Percentiles rank a stretch among this genome's conserved stretches.
Conservation (phyloP, 1,284 basidiomycete genomes). For the Ustilago nuda region DNA sequence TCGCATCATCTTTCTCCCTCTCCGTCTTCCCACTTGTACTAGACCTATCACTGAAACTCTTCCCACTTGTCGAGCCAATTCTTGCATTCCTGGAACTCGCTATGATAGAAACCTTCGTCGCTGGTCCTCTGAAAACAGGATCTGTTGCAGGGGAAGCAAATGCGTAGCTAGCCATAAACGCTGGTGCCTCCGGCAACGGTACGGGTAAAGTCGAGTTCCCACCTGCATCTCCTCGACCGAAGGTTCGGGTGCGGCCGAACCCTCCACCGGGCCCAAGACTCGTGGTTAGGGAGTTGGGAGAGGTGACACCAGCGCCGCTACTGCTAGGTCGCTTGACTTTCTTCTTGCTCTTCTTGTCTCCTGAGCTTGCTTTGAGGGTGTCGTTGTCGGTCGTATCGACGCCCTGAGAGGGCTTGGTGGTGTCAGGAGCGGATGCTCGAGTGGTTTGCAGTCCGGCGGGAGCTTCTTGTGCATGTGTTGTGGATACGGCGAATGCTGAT, state of each 20-base stretch:
- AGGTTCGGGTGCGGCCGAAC: constrained; percentile 8
- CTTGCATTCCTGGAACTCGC: constrained; percentile 18
- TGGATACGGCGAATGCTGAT: constrained; percentile 20
- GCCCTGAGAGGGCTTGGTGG: not conserved
- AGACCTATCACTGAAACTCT: constrained; percentile 21
- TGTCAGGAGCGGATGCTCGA: constrained; percentile 17
- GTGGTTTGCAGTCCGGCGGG: constrained; percentile 44
- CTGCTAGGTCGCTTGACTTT: constrained; percentile 31
- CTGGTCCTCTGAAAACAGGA: constrained; percentile 15
- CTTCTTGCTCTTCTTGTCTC: constrained; percentile 22
- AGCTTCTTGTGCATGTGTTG: constrained; percentile 38
- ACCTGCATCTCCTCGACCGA: constrained; percentile 21
- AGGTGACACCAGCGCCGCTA: constrained; percentile 25
- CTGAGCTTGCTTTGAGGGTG: constrained; percentile 1
- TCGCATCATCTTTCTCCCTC: constrained; percentile 11
- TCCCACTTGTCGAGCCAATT: constrained; percentile 11
- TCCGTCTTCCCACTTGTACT: constrained; percentile 22
- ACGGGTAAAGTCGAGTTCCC: not conserved
- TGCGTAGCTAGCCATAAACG: constrained; percentile 28
- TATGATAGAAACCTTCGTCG: constrained; percentile 19
- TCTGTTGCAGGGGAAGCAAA: constrained; percentile 21
- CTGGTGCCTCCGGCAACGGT: constrained; percentile 23
- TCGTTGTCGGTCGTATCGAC: not conserved
- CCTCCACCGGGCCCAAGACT: not conserved
- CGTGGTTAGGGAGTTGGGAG: not conserved